These are phyloP conservation scores for Solanum habrochaites DNA, from an alignment of 257 asterid species.

Conservation along the genomic window DNA sequence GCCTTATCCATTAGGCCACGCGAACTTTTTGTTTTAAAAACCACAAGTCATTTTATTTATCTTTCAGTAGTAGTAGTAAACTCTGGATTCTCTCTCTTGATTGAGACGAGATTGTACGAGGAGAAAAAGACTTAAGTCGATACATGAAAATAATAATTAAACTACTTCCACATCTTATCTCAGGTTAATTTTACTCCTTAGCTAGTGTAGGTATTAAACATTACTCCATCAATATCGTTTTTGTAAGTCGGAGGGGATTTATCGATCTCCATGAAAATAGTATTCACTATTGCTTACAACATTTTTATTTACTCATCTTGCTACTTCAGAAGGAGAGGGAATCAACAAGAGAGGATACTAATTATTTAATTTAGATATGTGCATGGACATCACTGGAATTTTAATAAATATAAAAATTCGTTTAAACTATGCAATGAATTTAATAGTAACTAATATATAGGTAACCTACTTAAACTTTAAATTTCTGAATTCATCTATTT, in stretches of 20 bases:
- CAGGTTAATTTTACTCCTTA: background rate
- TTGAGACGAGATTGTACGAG: background rate
- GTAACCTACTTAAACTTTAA: too few species aligned
- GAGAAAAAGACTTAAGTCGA: background rate
- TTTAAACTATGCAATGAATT: background rate
- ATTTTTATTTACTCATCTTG: background rate
- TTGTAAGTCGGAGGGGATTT: background rate
- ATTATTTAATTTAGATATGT: background rate
- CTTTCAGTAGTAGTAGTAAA: background rate
- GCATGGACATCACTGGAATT: background rate
- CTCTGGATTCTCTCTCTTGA: background rate
- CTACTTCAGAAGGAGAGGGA: background rate
- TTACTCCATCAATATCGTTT: background rate
- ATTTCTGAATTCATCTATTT: too few species aligned
- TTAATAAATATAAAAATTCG: background rate
- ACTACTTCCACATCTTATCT: background rate
- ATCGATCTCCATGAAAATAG: background rate
- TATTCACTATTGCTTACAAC: background rate
- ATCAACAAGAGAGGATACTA: background rate
- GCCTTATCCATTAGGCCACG: constrained; percentile 99
- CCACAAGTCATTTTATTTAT: fast-evolving
- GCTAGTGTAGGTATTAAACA: background rate
- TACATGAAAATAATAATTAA: background rate
- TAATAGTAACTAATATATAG: too few species aligned
- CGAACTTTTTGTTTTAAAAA: constrained; percentile 12